Base-by-base conservation (phyloP, 805 yeast species). In the Phaffomyces opuntiae region DNA sequence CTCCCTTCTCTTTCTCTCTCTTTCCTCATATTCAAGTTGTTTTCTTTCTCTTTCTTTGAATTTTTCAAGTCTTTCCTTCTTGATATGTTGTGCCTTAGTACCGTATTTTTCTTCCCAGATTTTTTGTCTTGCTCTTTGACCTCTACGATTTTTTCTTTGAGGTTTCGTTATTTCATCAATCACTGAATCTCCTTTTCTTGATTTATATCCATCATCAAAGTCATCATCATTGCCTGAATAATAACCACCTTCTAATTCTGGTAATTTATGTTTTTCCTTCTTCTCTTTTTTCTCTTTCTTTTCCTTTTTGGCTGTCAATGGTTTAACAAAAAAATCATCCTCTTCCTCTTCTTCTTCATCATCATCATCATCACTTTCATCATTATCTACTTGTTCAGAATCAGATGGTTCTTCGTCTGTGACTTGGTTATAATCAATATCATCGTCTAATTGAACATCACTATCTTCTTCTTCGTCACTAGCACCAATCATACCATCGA, bases 91-190 rank as follows among this genome's bases (percentile, higher is more conserved):
- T n/a, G 99, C 99, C 25, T 72, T 68, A 17, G 64, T 63, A 26
- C 98, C 98, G 61, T 73, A 93, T 63, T 93, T 91, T 66, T 77
- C 70, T 61, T 89, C 99, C 98, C 98, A 93, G 43, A 93, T 88
- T 71, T 86, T 84, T 63, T 91, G 93, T 68, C 99, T 81, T 1
- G 97, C 99, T 49, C 98, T 75, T 69, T 93, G 99, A 25, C 99
- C 99, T 64, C 97, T 80, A 67, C 99, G 75, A 64, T 93, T 93
- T 56, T 89, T 88, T 51, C 91, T 76, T 50, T 64, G 67, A 17
- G 72, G 73, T 27, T 75, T 63, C 1, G 81, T 79, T 4, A 73
- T 67, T 40, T 69, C 72, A 46, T 79, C 75, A 7, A 80, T 79
- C 9, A 74, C 69, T 40, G 68, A 61, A 55, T 71, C 73, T 3